Conservation (phyloP, 495 filamentous ascomycete genomes). For the Aspergillus conjunctus region DNA sequence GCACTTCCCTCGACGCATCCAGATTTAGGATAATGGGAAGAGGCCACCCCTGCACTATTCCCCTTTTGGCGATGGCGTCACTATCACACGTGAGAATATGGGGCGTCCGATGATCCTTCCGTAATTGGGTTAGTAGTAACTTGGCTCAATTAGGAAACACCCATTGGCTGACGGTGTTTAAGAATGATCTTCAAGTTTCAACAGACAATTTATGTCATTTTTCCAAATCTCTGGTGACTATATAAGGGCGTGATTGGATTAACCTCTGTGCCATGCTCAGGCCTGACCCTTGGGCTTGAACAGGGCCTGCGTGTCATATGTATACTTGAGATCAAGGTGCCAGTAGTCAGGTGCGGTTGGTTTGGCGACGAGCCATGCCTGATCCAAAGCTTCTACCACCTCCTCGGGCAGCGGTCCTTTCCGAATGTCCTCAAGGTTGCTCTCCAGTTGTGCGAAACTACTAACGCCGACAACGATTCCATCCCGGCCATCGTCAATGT, state of each 20-base stretch:
- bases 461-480: slow-evolving; percentile 82
- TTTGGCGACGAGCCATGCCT: slow-evolving; percentile 69
- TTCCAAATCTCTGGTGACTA: not conserved
- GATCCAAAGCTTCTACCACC: slow-evolving; percentile 75
- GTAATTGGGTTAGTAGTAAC: not conserved
- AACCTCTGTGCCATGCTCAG: slow-evolving; percentile 1
- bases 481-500: slow-evolving; percentile 68
- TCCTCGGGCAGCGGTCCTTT: slow-evolving; percentile 88
- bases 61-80: slow-evolving; percentile 1
- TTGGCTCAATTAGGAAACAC: not conserved
- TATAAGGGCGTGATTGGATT: no score
- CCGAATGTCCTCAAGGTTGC: slow-evolving; percentile 75
- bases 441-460: slow-evolving; percentile 70
- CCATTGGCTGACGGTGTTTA: not conserved
- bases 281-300: slow-evolving; percentile 47
- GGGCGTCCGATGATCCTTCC: not conserved
- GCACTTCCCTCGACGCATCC: slow-evolving; percentile 8
- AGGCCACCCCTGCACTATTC: not conserved
- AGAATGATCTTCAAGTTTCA: not conserved
- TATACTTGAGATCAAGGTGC: slow-evolving; percentile 76
- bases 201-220: no score
- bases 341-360: slow-evolving; percentile 70
- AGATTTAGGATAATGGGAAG: not conserved
- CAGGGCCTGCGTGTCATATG: slow-evolving; percentile 68
- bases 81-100: slow-evolving; percentile 2